phyloP scores from a whole-genome alignment of 176 grass and related monocot species.

The Musa itinerans region DNA sequence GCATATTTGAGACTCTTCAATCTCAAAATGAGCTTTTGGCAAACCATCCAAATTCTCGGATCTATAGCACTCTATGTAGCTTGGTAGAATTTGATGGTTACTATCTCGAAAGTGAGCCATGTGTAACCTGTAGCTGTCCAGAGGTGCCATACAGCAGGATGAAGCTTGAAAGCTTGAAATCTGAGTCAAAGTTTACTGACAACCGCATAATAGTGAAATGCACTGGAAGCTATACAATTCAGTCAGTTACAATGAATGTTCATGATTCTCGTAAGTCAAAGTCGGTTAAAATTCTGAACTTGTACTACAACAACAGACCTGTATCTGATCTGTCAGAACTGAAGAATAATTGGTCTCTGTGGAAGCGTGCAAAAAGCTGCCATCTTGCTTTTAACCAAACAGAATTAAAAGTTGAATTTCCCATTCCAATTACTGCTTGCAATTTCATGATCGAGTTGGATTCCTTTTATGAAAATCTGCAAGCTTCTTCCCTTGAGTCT shows the following conservation, averaged over 20 bases:
- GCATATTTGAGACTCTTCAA: slow-evolving; percentile 85
- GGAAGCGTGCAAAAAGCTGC: slow-evolving; percentile 96
- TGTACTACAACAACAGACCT: slow-evolving; percentile 91
- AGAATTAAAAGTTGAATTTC: slow-evolving; percentile 90
- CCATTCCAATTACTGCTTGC: slow-evolving; percentile 92
- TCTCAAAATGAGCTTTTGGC: slow-evolving; percentile 91
- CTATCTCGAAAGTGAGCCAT: slow-evolving; percentile 94
- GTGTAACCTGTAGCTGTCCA: slow-evolving; percentile 94
- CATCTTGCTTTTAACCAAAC: slow-evolving; percentile 89
- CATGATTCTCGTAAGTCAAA: slow-evolving; percentile 96
- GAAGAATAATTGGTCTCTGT: slow-evolving; percentile 98
- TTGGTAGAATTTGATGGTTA: slow-evolving; percentile 98
- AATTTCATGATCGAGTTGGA: slow-evolving; percentile 99
- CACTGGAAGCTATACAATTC: slow-evolving; percentile 91
- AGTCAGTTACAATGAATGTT: slow-evolving; percentile 94
- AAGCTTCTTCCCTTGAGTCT: slow-evolving; percentile 98
- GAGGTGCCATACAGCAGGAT: slow-evolving; percentile 85
- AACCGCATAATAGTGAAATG: slow-evolving; percentile 98
- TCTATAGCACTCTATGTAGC: slow-evolving; percentile 78
- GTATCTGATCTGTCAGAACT: slow-evolving; percentile 80
- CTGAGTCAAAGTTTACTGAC: slow-evolving; percentile 93
- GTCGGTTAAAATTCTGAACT: slow-evolving; percentile 87
- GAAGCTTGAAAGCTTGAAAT: slow-evolving; percentile 96
- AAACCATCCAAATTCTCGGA: slow-evolving; percentile 96
- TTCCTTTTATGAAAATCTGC: slow-evolving; percentile 97